Evolutionary conservation across 2,329 filamentous ascomycete species (phyloP), one percentile per base, ranked within the genome.

Genomic region (Phialophora tarda): DNA sequence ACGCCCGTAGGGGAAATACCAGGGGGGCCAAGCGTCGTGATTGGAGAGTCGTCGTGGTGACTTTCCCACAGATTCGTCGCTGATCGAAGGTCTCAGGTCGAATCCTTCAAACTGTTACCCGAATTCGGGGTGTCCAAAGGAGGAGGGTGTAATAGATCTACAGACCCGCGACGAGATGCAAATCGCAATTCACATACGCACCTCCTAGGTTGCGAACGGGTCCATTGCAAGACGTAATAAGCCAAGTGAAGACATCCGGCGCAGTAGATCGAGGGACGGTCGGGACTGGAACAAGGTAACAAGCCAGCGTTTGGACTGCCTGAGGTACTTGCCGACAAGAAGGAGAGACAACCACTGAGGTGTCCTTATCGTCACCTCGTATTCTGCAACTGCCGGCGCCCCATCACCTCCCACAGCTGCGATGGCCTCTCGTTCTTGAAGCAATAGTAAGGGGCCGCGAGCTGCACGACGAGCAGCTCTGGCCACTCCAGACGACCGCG

Each of bases 21-120:
- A 55, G 44, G 32, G 59, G 59, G 59, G 50, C 23, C 59, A n/a
- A 34, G 44, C 6, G 7, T 24, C 21, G 32, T 62, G 59, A 62
- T 62, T 62, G 59, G 57, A 44, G 4, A n/a, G 17, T n/a, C 38
- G 17, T 44, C 38, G 38, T n/a, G 17, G 38, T 44, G 14, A 44
- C 38, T 44, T 41, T 44, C 38, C 38, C 14, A 2, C 17, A 8
- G 2, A 17, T n/a, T n/a, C 5, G 17, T n/a, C 14, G 17, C 14
- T 44, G 17, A 44, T 44, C 17, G 38, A 44, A 8, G 38, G 21
- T 8, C 38, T 2, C 38, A n/a, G 17, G 38, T 44, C 17, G 17
- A 8, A 44, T 44, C 14, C 38, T 44, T 44, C 38, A 44, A 44
- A 17, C 5, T 44, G 38, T 44, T 44, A n/a, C 17, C 38, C 17